Conservation (phyloP, 768 basidiomycete genomes). For the Tremella fuciformis region DNA sequence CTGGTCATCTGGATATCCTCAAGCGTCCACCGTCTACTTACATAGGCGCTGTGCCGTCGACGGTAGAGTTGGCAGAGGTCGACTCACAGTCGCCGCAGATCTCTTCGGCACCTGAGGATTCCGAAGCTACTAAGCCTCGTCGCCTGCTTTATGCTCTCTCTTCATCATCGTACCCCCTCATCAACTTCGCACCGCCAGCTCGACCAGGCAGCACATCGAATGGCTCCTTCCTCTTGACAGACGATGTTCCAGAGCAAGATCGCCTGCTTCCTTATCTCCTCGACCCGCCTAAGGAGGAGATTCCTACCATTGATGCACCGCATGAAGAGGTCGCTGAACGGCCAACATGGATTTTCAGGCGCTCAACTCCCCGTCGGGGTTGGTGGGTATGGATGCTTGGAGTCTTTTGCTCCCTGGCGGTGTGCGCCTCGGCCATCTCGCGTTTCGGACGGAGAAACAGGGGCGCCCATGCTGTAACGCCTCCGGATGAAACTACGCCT, state of each 20-base stretch:
- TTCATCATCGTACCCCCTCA: constrained; percentile 73
- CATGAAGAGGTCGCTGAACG: constrained; percentile 17
- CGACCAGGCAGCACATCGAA: constrained; percentile 34
- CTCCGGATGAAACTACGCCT: constrained; percentile 35
- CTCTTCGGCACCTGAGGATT: not conserved
- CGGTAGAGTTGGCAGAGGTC: constrained; percentile 17
- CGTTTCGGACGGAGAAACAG: constrained; percentile 11
- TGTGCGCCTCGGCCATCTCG: constrained; percentile 15
- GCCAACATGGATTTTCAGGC: constrained; percentile 14
- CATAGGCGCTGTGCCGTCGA: constrained; percentile 58
- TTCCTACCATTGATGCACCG: constrained; percentile 15
- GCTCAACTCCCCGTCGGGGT: constrained; percentile 19
- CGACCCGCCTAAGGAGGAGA: constrained; percentile 37
- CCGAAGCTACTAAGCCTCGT: constrained; percentile 13
- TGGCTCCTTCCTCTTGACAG: constrained; percentile 38
- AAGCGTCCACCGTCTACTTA: constrained; percentile 68
- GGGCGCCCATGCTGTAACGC: constrained; percentile 4
- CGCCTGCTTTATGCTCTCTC: constrained; percentile 73
- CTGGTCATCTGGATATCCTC: constrained; percentile 53
- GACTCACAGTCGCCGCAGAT: constrained; percentile 56
- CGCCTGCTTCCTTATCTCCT: constrained; percentile 36
- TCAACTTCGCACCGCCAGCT: constrained; percentile 55
- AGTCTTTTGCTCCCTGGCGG: constrained; percentile 19
- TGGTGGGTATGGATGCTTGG: constrained; percentile 17
- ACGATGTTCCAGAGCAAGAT: constrained; percentile 37